phyloP scores from a whole-genome alignment of 257 asterid species.

The Solanum appendiculatum region DNA sequence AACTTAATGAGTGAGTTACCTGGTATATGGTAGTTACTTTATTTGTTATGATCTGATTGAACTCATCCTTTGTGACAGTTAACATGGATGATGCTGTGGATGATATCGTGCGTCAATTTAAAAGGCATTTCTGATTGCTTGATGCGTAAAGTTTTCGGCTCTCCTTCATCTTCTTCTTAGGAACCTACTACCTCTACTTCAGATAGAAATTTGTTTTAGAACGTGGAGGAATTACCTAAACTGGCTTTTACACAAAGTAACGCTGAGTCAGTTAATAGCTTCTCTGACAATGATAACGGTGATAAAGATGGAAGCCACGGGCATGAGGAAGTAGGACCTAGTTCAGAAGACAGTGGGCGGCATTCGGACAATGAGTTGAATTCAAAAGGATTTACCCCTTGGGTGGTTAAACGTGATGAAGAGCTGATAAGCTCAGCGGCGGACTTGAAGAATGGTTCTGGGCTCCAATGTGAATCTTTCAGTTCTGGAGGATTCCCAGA shows the following conservation, averaged over 20 bases:
- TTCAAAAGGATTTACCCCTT: slow-evolving; percentile 41
- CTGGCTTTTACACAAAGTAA: slow-evolving; percentile 35
- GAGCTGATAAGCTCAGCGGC: slow-evolving; percentile 25
- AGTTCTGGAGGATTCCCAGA: slow-evolving; percentile 32
- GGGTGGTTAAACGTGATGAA: slow-evolving; percentile 39
- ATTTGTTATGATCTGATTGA: background rate
- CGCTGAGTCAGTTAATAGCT: slow-evolving; percentile 64
- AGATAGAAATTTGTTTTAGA: slow-evolving; percentile 54
- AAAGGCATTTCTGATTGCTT: slow-evolving; percentile 92
- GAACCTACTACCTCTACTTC: slow-evolving; percentile 38
- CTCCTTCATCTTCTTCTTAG: slow-evolving; percentile 36
- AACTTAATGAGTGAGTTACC: background rate
- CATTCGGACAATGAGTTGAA: slow-evolving; percentile 56
- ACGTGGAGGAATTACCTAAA: slow-evolving; percentile 51
- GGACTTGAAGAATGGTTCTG: slow-evolving; percentile 26
- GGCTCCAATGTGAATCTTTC: slow-evolving; percentile 29
- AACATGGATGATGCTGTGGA: slow-evolving; percentile 99
- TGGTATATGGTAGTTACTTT: background rate
- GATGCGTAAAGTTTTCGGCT: slow-evolving; percentile 52
- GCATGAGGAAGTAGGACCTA: slow-evolving; percentile 34
- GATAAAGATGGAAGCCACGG: slow-evolving; percentile 51
- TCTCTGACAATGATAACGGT: slow-evolving; percentile 66
- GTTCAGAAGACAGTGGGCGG: slow-evolving; percentile 42
- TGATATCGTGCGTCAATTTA: slow-evolving; percentile 91
- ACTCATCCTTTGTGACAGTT: slow-evolving; percentile 28